Base-by-base conservation (phyloP, 345 rosid genomes). In the Citrus inodora region DNA sequence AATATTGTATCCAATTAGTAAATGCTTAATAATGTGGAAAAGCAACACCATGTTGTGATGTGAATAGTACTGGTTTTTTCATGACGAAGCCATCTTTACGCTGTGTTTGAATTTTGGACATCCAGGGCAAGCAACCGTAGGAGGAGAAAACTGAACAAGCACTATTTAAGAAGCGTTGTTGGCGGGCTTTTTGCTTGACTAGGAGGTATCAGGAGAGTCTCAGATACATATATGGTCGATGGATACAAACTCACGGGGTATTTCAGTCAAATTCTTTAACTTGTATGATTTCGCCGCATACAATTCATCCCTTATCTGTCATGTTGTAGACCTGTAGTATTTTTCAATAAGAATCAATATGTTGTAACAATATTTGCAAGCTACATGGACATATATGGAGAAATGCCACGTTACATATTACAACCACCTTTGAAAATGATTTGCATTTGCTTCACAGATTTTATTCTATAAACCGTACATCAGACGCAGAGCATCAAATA, bases 61-160 rank as follows among this genome's bases (percentile, higher is more conserved):
- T 46, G 48, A 67, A 22, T 46, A 21, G 1, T 24, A 11, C 17
- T 17, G 28, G 37, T 48, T 22, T 66, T 32, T 48, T n/a, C 5
- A 2, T 24, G 14, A 76, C 5, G 6, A 53, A 33, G 24, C 37
- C 2, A 56, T 17, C 55, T 48, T 76, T 24, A 76, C 55, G 0
- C 9, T 11, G 6, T 67, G 25, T 32, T 58, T 76, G 40, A 62
- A 74, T 46, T 74, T 13, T n/a, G 27, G 55, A 27, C 40, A 72
- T 55, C 84, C 87, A 94, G 97, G 97, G 87, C 82, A 71, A 88
- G 79, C 80, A 92, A 85, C 77, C 69, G 56, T 56, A 85, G 92
- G 59, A 78, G 94, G 67, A 90, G 94, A 82, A 88, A 89, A 79
- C 83, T 87, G 83, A 89, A 87, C 90, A 90, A 89, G 80, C 87